Evolutionary conservation across 2,329 filamentous ascomycete genomes (phyloP), one percentile per base, ranked within the genome.

Genomic region (Curvularia sp.): DNA sequence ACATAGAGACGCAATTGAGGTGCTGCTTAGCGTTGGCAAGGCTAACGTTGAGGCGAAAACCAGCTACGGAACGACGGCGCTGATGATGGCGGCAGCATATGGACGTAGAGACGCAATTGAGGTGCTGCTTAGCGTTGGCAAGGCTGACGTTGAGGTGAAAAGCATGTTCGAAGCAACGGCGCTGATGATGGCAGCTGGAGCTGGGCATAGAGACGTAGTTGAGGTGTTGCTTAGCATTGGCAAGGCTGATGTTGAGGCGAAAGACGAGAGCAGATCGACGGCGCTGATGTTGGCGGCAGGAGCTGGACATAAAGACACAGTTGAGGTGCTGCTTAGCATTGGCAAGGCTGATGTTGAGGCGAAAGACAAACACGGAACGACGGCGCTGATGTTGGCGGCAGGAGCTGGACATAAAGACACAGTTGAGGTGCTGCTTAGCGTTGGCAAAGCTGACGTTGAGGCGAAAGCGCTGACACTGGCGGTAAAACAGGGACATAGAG

Each of bases 11-110:
- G 41, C 49, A 9, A 31, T 53, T 26, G 20, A 55, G 35, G 13
- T 61, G 43, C 53, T 64, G 26, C 53, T 61, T 20, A 41, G 30
- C 13, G 39, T 30, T 49, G 49, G 58, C 15, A 51, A 55, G 46
- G 56, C 47, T 42, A 2, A 42, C 18, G 39, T 42, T 24, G 20
- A 42, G 2, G 10, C 10, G 10, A 42, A 6, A 42, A 24, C 9
- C 9, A 5, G 0, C 20, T 2, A 18, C 18, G 39, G 18, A 24
- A 1, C 5, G 18, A 42, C 39, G 20, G 9, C 20, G 20, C 39
- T 42, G 3, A 42, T 24, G 39, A 3, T 24, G 20, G 39, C 39
- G 18, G 39, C 5, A 13, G 18, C 4, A 24, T 24, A 13, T 42
- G 18, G 39, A 13, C 2, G 24, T 42, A 28, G 13, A 30, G 43